Evolutionary conservation across 495 filamentous ascomycete species (phyloP).

Genomic region (Neurospora sp.): DNA sequence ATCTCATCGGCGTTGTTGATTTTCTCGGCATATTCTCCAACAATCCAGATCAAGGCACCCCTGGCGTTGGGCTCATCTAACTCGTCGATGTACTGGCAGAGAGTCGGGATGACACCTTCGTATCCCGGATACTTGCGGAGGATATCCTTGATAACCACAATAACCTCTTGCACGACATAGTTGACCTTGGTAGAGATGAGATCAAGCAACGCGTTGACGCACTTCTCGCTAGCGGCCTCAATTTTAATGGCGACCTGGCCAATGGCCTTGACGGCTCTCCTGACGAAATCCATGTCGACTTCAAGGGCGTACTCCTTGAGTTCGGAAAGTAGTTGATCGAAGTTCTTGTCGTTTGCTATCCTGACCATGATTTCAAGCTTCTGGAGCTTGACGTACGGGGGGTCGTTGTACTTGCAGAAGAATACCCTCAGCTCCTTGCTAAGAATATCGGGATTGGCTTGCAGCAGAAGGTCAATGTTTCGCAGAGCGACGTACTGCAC

Average conservation of each 20-base stretch:
- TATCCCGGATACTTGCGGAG: constrained; percentile 99
- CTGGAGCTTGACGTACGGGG: constrained; percentile 98
- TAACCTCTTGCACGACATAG: constrained; percentile 99
- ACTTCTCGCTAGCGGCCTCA: constrained; percentile 78
- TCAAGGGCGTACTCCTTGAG: constrained; percentile 96
- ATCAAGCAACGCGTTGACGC: constrained; percentile 87
- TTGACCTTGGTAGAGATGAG: constrained; percentile 96
- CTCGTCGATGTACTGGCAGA: constrained; percentile 94
- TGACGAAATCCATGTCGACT: constrained; percentile 97
- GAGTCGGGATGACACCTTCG: constrained; percentile 88
- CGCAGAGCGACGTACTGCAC: constrained; percentile 93
- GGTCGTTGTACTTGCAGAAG: constrained; percentile 99
- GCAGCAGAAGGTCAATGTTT: constrained; percentile 89
- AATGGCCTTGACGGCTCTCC: constrained; percentile 94
- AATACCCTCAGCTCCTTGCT: constrained; percentile 97
- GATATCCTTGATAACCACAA: constrained; percentile 97
- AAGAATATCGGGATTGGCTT: constrained; percentile 85
- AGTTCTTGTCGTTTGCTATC: constrained; percentile 93
- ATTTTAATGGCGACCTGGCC: constrained; percentile 99
- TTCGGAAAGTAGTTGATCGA: constrained; percentile 89
- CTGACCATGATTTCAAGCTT: constrained; percentile 99
- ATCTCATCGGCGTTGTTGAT: constrained; percentile 94
- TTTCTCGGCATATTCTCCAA: constrained; percentile 92
- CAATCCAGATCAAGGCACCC: constrained; percentile 99
- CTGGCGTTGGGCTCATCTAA: constrained; percentile 99